These are phyloP conservation scores for Fusarium pseudocircinatum DNA, from an alignment of 2,329 filamentous ascomycete species.

Conservation along the genomic window DNA sequence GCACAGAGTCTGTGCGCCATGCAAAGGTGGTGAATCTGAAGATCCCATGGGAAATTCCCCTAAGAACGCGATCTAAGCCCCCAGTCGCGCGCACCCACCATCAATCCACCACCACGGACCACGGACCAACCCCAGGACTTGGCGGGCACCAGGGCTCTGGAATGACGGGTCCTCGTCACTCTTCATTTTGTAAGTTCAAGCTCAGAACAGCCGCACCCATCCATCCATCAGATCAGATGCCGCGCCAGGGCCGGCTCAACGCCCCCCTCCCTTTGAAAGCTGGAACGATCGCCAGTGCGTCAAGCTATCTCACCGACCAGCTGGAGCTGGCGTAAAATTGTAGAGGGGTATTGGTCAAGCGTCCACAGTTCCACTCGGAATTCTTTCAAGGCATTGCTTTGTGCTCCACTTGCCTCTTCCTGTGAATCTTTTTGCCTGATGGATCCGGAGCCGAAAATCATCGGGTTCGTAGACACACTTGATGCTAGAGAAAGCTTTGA, in stretches of 20 bases:
- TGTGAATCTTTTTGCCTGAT: neutral
- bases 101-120: conserved; percentile 28
- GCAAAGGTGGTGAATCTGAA: conserved; percentile 23
- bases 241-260: conserved; percentile 28
- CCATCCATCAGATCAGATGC: conserved; percentile 10
- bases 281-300: conserved; percentile 36
- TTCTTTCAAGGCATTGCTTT: conserved; percentile 11
- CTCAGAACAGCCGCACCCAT: neutral
- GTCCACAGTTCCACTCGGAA: conserved; percentile 34
- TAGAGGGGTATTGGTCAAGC: neutral
- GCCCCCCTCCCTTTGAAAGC: conserved; percentile 30
- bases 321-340: conserved; percentile 28
- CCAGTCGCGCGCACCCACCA: conserved; percentile 21
- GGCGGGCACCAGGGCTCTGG: conserved; percentile 37
- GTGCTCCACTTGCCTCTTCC: conserved; percentile 18
- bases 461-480: conserved; percentile 2
- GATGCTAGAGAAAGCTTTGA: neutral
- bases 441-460: conserved; percentile 17
- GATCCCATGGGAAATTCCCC: conserved; percentile 35
- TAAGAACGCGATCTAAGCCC: conserved; percentile 33
- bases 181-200: conserved; percentile 7
- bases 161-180: conserved; percentile 34
- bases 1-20: conserved; percentile 21
- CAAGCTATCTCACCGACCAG: conserved; percentile 40
- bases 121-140: conserved; percentile 29